Conservation (phyloP, 352 stramenopile genomes). For the Phytophthora chlamydospora region DNA sequence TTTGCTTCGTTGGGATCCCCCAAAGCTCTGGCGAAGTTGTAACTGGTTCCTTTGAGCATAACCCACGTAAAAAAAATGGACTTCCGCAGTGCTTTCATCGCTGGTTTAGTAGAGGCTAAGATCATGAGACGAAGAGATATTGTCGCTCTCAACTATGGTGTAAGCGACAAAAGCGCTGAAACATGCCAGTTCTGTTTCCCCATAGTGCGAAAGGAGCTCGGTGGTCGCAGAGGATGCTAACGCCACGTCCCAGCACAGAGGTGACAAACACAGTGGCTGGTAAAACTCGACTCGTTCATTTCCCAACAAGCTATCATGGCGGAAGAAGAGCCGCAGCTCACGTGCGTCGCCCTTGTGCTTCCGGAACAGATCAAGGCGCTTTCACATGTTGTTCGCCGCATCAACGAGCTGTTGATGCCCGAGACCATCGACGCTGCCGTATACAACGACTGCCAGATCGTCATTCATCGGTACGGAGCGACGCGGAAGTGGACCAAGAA, state of each 20-base stretch:
- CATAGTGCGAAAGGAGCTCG: background rate
- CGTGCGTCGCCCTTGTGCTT: background rate
- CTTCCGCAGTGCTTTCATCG: too few relatives aligned
- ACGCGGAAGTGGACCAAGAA: conserved; percentile 24
- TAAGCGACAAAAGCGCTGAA: too few relatives aligned
- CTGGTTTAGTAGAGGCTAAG: too few relatives aligned
- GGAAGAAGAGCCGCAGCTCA: conserved; percentile 7
- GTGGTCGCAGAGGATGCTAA: background rate
- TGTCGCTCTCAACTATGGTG: too few relatives aligned
- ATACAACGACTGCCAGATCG: conserved; percentile 31
- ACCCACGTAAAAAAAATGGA: background rate
- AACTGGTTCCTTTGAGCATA: background rate
- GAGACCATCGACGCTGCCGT: conserved; percentile 28
- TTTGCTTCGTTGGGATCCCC: conserved; percentile 13
- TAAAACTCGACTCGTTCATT: too few relatives aligned
- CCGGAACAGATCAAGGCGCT: conserved; percentile 8
- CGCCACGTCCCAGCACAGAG: conserved; percentile 5
- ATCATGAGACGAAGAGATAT: too few relatives aligned
- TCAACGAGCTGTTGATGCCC: conserved; percentile 7
- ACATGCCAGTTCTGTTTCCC: too few relatives aligned
- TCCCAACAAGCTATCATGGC: background rate
- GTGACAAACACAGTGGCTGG: too few relatives aligned
- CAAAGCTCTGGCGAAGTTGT: background rate
- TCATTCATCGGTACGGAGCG: conserved; percentile 17
- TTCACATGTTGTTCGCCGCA: too few relatives aligned